phyloP scores from a whole-genome alignment of 306 rosid species.

The Prunus persica region DNA sequence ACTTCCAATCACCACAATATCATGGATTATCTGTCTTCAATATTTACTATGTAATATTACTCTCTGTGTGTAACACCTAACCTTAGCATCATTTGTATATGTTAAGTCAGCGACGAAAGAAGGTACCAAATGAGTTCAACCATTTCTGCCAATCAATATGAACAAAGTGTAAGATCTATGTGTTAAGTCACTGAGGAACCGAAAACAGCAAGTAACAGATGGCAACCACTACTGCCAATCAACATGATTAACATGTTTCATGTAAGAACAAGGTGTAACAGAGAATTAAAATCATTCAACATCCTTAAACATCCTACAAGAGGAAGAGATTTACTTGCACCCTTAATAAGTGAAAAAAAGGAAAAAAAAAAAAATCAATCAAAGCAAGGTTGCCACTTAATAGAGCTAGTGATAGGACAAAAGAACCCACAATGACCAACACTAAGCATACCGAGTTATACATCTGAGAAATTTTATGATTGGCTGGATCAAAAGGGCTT shows the following conservation, averaged over 20 bases:
- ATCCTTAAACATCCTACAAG: slow-evolving; percentile 27
- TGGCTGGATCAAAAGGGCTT: slow-evolving; percentile 59
- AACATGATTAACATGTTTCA: background rate
- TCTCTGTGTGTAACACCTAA: background rate
- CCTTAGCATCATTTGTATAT: background rate
- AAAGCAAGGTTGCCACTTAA: slow-evolving; percentile 25
- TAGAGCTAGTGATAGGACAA: background rate
- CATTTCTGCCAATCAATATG: background rate
- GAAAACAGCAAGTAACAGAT: too few species aligned
- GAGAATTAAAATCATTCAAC: background rate
- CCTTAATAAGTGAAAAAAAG: slow-evolving; percentile 4
- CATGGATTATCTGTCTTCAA: background rate
- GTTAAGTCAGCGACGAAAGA: background rate
- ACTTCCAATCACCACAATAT: background rate
- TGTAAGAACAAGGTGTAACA: slow-evolving; percentile 1
- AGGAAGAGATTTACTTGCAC: slow-evolving; percentile 27
- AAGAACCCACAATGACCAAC: slow-evolving; percentile 29
- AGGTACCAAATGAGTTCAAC: background rate
- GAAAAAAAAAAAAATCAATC: background rate
- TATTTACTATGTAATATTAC: background rate
- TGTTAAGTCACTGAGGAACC: too few species aligned
- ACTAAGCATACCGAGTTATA: slow-evolving; percentile 41
- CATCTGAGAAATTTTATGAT: slow-evolving; percentile 22
- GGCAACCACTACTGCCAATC: background rate
- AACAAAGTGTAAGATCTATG: background rate